phyloP scores from a whole-genome alignment of 495 filamentous ascomycete genomes.

The Neurospora intermedia region DNA sequence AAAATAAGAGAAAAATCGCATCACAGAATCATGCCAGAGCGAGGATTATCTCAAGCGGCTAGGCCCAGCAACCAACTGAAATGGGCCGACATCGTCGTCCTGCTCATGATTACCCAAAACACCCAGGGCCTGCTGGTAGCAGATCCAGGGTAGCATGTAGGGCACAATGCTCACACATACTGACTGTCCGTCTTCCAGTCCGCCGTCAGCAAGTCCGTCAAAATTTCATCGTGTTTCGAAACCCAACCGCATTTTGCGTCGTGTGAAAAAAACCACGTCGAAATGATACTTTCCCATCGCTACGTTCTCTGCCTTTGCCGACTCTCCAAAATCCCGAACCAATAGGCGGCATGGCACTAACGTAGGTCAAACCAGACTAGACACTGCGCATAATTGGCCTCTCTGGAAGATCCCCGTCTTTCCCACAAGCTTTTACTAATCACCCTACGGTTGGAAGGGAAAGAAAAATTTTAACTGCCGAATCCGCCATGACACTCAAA shows the following conservation, averaged over 20 bases:
- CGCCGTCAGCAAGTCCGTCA: not conserved
- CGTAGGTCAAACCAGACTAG: not conserved
- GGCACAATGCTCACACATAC: not conserved
- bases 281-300: not conserved
- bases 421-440: not conserved
- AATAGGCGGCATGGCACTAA: not conserved
- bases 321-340: not conserved
- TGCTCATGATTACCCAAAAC: not conserved
- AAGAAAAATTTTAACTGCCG: not conserved
- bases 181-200: not conserved
- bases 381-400: not conserved
- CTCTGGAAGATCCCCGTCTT: not conserved
- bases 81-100: not conserved
- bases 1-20: not conserved
- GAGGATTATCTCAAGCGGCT: not conserved
- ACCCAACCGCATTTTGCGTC: not conserved
- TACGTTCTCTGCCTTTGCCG: not conserved
- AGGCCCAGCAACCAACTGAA: not conserved
- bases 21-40: not conserved
- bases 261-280: not conserved
- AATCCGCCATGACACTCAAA: not conserved
- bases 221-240: not conserved
- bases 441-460: not conserved
- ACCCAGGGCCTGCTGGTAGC: not conserved
- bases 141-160: not conserved